Evolutionary conservation across 2,329 filamentous ascomycete genomes (phyloP), one percentile per base, ranked within the genome.

Genomic region (Hypoxylon sp.): DNA sequence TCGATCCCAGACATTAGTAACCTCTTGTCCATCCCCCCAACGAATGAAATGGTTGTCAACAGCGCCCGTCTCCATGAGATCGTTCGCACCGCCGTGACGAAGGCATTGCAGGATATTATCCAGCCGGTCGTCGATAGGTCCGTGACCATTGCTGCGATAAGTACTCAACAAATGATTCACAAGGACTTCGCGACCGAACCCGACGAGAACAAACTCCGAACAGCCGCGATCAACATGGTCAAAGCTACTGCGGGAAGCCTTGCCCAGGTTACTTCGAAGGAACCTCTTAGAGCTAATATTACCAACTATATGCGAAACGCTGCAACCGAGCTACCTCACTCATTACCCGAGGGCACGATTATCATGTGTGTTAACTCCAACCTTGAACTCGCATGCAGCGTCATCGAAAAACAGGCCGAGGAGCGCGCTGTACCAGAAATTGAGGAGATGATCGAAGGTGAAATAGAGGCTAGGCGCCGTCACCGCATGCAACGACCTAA

Each of bases 311-410:
- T 99, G 79, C 92, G 96, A 57, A 86, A 85, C 53, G 79, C 90
- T n/a, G 86, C 89, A 2, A 83, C 81, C 53, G 89, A 91, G 39
- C 87, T 97, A 39, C 90, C 93, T 59, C 92, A 93, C 58, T 92
- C 93, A 15, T 87, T 99, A 68, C 93, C 96, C 0, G 96, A 99
- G 81, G 96, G 96, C 6, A 93, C 96, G 32, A 96, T 99, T 68
- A 88, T 98, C 62, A 98, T 99, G 93, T 98, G 97, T 80, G 95
- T 99, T 68, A 99, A 98, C 79, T 95, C 97, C 72, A 99, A 99
- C 78, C 87, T 99, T 31, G 96, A 99, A 74, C 87, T 94, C 44
- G 95, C 97, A 51, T 98, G 96, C 77, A 92, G 89, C 74, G 93
- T 98, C 69, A 97, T 99, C 50, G 96, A 99, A 80, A 94, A 96